Evolutionary conservation across 2,329 filamentous ascomycete genomes (phyloP).

Genomic region (Hymenoscyphus infarciens): DNA sequence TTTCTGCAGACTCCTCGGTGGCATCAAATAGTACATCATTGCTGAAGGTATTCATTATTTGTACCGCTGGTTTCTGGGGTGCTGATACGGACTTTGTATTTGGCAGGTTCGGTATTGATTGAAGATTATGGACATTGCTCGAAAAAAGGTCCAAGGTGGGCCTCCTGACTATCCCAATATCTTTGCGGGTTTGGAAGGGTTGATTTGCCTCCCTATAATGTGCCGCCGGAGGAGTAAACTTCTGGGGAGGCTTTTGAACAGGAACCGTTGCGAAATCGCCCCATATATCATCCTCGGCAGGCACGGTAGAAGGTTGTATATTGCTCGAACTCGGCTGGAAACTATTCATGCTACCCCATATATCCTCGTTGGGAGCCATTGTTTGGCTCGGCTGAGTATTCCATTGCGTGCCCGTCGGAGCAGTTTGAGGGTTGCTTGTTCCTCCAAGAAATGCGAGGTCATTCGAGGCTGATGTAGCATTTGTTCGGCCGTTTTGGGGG

Average conservation of each 20-base stretch:
- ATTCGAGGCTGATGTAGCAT: conserved; percentile 22
- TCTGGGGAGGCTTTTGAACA: conserved; percentile 7
- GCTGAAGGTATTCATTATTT: neutral
- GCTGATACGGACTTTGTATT: conserved; percentile 9
- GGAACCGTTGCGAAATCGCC: conserved; percentile 26
- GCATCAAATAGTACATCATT: conserved; percentile 37
- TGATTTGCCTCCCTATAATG: conserved; percentile 17
- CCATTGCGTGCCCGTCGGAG: conserved; percentile 5
- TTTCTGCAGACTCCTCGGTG: conserved; percentile 36
- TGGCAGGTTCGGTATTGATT: conserved; percentile 12
- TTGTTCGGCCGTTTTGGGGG: conserved; percentile 29
- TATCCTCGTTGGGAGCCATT: conserved; percentile 19
- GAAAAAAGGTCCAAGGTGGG: conserved; percentile 31
- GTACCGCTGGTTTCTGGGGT: conserved; percentile 7
- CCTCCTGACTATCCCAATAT: conserved; percentile 22
- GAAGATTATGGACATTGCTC: conserved; percentile 18
- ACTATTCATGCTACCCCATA: conserved; percentile 28
- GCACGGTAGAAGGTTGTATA: conserved; percentile 9
- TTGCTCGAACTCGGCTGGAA: conserved; percentile 17
- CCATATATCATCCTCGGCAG: conserved; percentile 30
- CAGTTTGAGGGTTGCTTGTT: conserved; percentile 21
- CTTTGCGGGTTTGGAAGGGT: conserved; percentile 13
- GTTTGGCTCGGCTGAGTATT: neutral
- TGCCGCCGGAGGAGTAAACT: conserved; percentile 4
- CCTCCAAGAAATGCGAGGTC: conserved; percentile 25